Evolutionary conservation across 148 eudicot species (phyloP), one percentile per base, ranked within the genome.

Genomic region (Simmondsia chinensis): DNA sequence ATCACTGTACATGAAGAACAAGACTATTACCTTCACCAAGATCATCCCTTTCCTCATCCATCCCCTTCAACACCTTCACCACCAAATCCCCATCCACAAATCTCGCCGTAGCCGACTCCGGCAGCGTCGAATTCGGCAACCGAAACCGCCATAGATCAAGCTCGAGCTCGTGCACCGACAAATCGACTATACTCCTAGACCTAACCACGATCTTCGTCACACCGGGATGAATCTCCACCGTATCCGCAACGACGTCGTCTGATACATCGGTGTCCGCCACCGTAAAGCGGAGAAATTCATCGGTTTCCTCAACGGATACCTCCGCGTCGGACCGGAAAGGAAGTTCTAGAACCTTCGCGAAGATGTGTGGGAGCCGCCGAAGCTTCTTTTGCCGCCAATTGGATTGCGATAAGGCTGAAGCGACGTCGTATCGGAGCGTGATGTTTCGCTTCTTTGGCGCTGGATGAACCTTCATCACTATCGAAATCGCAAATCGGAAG

Each of bases 61-160:
- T 63, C 0, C 55, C 70, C 31, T 83, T 88, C 2, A 94, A 94
- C 52, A 88, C 94, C 6, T 76, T 73, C 29, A 88, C 94, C 18
- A 83, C 83, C 44, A 88, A 56, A 40, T 80, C 77, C 2, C 94
- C 94, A 6, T 68, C 83, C 0, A 39, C 45, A 21, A 63, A 80
- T 5, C 48, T 63, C 9, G 96, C 94, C 0, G 61, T 66, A 3
- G 94, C 91, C 26, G 70, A 51, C 40, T 88, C 86, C 48, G 89
- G 87, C 50, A 58, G 61, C 17, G 85, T 73, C 27, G 56, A 56
- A 2, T 48, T 70, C 15, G 96, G 94, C 6, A 88, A 48, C 53
- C 96, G 56, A 33, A 80, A 83, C 68, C 96, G 55, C 96, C 96
- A 88, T 53, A 76, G 50, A 52, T 88, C 94, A 2, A 88, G 66